Conservation (phyloP, 2,329 filamentous ascomycete genomes). For the Cladobotryum mycophilum region DNA sequence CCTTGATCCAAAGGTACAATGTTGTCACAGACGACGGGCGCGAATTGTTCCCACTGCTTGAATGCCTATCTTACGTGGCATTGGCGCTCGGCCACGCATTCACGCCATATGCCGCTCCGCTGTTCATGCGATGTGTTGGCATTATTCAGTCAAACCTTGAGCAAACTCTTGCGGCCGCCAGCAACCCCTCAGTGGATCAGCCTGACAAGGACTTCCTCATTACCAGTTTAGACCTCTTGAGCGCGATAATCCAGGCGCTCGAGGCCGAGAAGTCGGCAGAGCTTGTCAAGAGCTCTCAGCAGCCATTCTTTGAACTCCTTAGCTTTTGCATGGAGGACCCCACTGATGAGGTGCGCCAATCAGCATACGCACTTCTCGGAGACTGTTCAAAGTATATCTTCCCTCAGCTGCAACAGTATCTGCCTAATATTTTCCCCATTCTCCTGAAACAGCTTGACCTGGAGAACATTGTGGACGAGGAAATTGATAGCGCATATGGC, state of each 20-base stretch:
- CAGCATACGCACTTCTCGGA: slow-evolving; percentile 87
- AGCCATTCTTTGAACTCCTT: slow-evolving; percentile 84
- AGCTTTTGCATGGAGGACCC: slow-evolving; percentile 88
- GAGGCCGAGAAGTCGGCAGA: slow-evolving; percentile 66
- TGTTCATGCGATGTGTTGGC: slow-evolving; percentile 81
- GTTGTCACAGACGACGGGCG: slow-evolving; percentile 81
- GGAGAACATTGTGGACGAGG: slow-evolving; percentile 67
- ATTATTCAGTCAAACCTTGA: slow-evolving; percentile 91
- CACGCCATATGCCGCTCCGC: slow-evolving; percentile 74
- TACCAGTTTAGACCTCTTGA: slow-evolving; percentile 87
- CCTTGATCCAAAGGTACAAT: slow-evolving; percentile 81
- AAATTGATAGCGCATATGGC: slow-evolving; percentile 78
- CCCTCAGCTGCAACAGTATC: slow-evolving; percentile 65
- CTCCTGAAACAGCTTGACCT: slow-evolving; percentile 85
- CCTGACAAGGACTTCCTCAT: slow-evolving; percentile 97
- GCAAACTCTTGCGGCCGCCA: slow-evolving; percentile 63
- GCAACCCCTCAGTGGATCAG: slow-evolving; percentile 62
- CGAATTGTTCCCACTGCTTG: slow-evolving; percentile 90
- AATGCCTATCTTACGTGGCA: slow-evolving; percentile 91
- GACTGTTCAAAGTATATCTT: slow-evolving; percentile 94
- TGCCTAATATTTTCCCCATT: slow-evolving; percentile 69
- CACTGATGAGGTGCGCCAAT: slow-evolving; percentile 90
- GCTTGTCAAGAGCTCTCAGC: slow-evolving; percentile 68
- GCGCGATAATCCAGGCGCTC: slow-evolving; percentile 87
- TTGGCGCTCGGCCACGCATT: slow-evolving; percentile 79